Evolutionary conservation across 352 stramenopile genomes (phyloP), one percentile per base, ranked within the genome.

Genomic region (Phytophthora capsici): DNA sequence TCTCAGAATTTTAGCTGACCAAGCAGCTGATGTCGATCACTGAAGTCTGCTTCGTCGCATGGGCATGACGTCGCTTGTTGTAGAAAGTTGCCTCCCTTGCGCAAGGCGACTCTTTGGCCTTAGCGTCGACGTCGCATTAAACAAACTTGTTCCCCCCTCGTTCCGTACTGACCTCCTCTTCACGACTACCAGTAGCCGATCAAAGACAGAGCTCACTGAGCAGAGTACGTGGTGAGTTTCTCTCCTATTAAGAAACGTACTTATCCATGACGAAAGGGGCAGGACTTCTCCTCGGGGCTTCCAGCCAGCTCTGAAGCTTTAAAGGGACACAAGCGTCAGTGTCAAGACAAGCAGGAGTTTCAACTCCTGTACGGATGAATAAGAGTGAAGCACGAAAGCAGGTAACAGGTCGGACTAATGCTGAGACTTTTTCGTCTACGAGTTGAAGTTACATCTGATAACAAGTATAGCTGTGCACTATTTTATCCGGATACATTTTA

Each of bases 341-440:
- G 26, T 54, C 54, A 49, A 34, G 23, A 56, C 23, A n/a, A 14
- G 6, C 41, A 34, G 36, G 36, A 38, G 32, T 30, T n/a, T 40
- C 26, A 61, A 66, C 57, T 57, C 47, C 57, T 44, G 23, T 57
- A 34, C 28, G 3, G 30, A 49, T 32, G 61, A 65, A 69, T 64
- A 69, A 52, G 45, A 61, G 58, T 48, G 23, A 14, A 38, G 26
- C 16, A 2, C 13, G 32, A 54, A 54, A 54, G 47, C 28, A 54
- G 26, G 30, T 41, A 40, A 36, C 22, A 65, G 61, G 53, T 54
- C 61, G 61, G 61, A 69, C 22, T 17, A 36, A 55, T 26, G 32
- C 17, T 43, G 20, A 26, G 22, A 52, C 13, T 40, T 51, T n/a
- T 56, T 57, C 51, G 34, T 40, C 26, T 32, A 28, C 28, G 43